phyloP scores from a whole-genome alignment of 768 basidiomycete species.

The Xerocomus brunneocitrinus region DNA sequence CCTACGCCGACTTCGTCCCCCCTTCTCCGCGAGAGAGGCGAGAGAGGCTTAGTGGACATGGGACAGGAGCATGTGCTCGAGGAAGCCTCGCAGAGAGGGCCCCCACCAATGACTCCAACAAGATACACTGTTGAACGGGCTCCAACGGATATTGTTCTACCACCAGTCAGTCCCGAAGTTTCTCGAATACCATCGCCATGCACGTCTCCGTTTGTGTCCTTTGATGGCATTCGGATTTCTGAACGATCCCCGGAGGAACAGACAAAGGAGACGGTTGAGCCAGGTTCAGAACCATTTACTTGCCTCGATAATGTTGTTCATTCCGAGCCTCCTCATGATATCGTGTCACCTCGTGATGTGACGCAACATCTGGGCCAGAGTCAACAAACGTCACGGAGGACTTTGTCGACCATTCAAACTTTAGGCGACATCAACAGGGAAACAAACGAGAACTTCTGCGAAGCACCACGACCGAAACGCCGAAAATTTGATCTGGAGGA shows the following conservation, averaged over 20 bases:
- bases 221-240: neutral
- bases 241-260: neutral
- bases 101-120: neutral
- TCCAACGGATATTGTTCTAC: constrained; percentile 3
- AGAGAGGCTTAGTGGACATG: neutral
- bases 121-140: neutral
- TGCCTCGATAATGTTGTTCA: constrained; percentile 15
- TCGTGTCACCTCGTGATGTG: neutral
- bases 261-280: neutral
- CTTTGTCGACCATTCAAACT: neutral
- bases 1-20: constrained; percentile 28
- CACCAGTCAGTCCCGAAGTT: neutral
- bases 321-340: neutral
- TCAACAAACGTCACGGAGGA: neutral
- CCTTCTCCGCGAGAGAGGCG: neutral
- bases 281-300: constrained; percentile 11
- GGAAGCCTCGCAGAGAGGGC: neutral
- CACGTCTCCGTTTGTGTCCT: constrained; percentile 16
- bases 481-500: constrained; percentile 10
- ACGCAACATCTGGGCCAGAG: neutral
- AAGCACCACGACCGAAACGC: constrained; percentile 11
- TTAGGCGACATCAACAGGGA: neutral
- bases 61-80: constrained; percentile 7
- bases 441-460: constrained; percentile 2
- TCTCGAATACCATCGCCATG: constrained; percentile 1